These are phyloP conservation scores for Phlebopus sp. DNA, from an alignment of 1,284 basidiomycete species.

Conservation along the genomic window DNA sequence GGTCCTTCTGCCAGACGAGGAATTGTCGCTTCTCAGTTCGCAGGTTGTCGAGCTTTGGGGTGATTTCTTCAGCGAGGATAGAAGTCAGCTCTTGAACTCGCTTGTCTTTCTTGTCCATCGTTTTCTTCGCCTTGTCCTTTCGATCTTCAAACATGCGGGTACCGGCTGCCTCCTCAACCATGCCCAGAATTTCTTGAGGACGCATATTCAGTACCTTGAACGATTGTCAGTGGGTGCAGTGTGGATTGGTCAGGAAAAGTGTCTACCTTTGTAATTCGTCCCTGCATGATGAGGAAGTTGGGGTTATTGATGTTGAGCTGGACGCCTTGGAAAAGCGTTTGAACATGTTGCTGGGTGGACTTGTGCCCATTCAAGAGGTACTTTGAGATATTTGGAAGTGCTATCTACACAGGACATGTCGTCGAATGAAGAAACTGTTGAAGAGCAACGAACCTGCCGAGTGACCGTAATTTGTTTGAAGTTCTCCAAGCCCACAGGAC, in stretches of 20 bases:
- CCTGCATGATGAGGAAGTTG: slow-evolving; percentile 99
- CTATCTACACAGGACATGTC: slow-evolving; percentile 56
- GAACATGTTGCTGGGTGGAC: slow-evolving; percentile 83
- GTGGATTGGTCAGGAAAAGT: slow-evolving; percentile 3
- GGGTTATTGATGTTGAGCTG: slow-evolving; percentile 99
- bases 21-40: slow-evolving; percentile 89
- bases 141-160: slow-evolving; percentile 99
- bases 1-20: slow-evolving; percentile 89
- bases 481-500: slow-evolving; percentile 84
- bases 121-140: slow-evolving; percentile 96
- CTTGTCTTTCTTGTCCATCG: slow-evolving; percentile 98
- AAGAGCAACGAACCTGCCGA: slow-evolving; percentile 66
- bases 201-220: slow-evolving; percentile 94
- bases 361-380: slow-evolving; percentile 98
- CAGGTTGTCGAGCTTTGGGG: slow-evolving; percentile 90
- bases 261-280: slow-evolving; percentile 83
- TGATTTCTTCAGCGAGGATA: slow-evolving; percentile 87
- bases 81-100: slow-evolving; percentile 88
- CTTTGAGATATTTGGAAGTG: slow-evolving; percentile 92
- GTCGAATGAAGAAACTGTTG: slow-evolving; percentile 9
- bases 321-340: slow-evolving; percentile 94
- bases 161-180: slow-evolving; percentile 98
- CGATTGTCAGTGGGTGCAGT: neutral
- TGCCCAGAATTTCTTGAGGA: slow-evolving; percentile 94
- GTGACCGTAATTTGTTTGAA: slow-evolving; percentile 94